A percentile compares a stretch with the other conserved stretches of the same genome.
phyloP scores from a whole-genome alignment of 139 green algal species.

The Volvox africanus region DNA sequence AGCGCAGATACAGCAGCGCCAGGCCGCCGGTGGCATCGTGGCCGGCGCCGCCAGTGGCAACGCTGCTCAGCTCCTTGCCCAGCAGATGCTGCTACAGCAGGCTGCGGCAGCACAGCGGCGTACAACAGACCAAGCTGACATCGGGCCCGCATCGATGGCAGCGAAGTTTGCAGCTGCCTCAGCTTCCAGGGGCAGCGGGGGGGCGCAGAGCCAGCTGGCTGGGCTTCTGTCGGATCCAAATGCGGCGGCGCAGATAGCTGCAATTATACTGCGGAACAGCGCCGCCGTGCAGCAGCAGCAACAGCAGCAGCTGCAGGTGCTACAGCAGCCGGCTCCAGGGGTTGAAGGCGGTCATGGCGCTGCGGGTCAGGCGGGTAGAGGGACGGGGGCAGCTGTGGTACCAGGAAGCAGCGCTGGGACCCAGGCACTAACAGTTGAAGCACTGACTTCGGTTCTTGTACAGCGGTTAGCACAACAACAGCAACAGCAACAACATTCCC shows the following conservation, averaged over 20 bases:
- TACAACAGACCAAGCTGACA: neutral
- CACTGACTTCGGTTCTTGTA: neutral
- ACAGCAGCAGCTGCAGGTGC: constrained; percentile 13
- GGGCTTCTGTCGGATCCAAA: neutral
- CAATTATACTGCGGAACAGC: constrained; percentile 4
- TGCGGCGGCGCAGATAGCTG: constrained; percentile 7
- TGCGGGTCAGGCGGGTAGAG: neutral
- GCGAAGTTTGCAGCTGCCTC: constrained; percentile 5
- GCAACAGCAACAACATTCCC: neutral
- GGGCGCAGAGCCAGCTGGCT: neutral
- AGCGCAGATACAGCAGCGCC: constrained; percentile 20
- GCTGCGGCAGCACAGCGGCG: neutral
- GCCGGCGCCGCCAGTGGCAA: neutral
- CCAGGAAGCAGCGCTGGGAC: constrained; percentile 4
- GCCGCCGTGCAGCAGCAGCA: neutral
- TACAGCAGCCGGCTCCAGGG: neutral
- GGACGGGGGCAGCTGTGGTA: neutral
- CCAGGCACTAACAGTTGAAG: neutral
- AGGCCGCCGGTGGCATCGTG: neutral
- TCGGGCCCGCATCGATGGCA: neutral
- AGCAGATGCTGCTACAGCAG: constrained; percentile 34
- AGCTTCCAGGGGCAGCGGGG: neutral
- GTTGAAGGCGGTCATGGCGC: neutral
- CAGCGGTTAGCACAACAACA: neutral
- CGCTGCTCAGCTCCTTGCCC: neutral